A percentile compares a stretch with the other conserved stretches of the same genome.
These are phyloP conservation scores for Aureobasidium namibiae DNA, from an alignment of 2,329 filamentous ascomycete genomes.

Conservation along the genomic window DNA sequence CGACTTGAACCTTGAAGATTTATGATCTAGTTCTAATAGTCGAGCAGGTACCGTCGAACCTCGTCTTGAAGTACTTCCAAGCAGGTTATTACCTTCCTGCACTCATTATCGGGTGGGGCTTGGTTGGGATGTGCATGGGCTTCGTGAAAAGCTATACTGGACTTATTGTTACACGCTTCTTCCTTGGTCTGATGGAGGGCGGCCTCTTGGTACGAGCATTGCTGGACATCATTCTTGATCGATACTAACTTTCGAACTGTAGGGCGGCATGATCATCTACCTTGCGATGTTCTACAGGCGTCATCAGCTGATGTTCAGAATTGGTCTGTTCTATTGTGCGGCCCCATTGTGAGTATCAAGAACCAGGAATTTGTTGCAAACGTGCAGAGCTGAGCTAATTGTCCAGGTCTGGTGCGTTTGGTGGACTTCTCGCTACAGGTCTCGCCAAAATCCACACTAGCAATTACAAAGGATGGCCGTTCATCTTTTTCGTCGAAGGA, in stretches of 20 bases:
- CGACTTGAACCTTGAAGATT: no score
- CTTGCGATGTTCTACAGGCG: constrained; percentile 35
- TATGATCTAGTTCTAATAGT: no score
- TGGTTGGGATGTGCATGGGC: constrained; percentile 33
- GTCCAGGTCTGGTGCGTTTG: constrained; percentile 28
- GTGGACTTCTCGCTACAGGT: constrained; percentile 35
- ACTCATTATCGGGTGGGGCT: constrained; percentile 33
- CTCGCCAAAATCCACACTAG: constrained; percentile 31
- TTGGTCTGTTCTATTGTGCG: constrained; percentile 31
- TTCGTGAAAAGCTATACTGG: constrained; percentile 34
- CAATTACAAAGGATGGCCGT: constrained; percentile 33
- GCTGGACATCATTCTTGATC: no score
- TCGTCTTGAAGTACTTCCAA: constrained; percentile 28
- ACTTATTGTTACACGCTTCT: constrained; percentile 32
- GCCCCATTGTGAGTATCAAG: constrained; percentile 13
- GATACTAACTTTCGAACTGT: neutral
- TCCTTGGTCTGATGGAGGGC: constrained; percentile 36
- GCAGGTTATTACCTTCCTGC: constrained; percentile 34
- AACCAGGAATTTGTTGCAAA: no score
- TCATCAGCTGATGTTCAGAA: constrained; percentile 33
- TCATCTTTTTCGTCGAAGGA: constrained; percentile 43
- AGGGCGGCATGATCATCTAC: constrained; percentile 29
- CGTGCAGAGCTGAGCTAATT: no score
- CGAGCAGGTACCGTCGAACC: no score
- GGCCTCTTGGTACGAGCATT: constrained; percentile 24